Base-by-base conservation (phyloP, 2,329 filamentous ascomycete genomes). In the Exserohilum rostratum region DNA sequence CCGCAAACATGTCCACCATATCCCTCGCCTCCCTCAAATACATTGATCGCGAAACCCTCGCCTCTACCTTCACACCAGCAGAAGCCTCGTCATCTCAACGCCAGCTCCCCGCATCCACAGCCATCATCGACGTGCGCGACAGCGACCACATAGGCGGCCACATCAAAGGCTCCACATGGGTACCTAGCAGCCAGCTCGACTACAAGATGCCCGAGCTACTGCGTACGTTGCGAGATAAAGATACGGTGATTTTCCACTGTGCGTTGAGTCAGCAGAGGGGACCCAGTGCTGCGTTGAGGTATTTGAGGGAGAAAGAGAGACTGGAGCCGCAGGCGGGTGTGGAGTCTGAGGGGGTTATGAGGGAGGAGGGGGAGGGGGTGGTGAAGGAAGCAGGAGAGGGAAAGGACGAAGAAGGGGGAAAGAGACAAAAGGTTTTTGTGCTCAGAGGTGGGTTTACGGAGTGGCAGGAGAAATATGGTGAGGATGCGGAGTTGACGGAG, bases 181-280 rank as follows among this genome's bases (percentile, higher is more conserved):
- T 91, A 11, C 92, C 95, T 0, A 89, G 85, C 46, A 78, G 78
- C 40, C 85, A 86, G 15, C 84, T 98, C 44, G 90, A 96, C 67
- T 84, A 85, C 71, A 86, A 83, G 63, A 85, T 95, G 75, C 90
- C 93, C 0, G 90, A 92, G 60, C 85, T 99, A n/a, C 82, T 96
- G 11, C 86, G 91, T 52, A 87, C 84, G 38, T 83, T 97, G 43
- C 80, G 86, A 61, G 86, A 88, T 70, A 92, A 91, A 75, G 85
- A 95, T 51, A 88, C 84, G 10, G 91, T 99, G 12, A 85, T 99
- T 1, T 99, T 99, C 75, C 95, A 99, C 78, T 99, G 95, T 77
- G 90, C 90, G 15, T 80, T 98, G 50, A 93, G 89, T 64, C 95
- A 98, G 79, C 90, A 96, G 78, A 83, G 95, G 0, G 95, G 95